Evolutionary conservation across 257 asterid genomes (phyloP), one percentile per base, ranked within the genome.

Genomic region (Striga asiatica): DNA sequence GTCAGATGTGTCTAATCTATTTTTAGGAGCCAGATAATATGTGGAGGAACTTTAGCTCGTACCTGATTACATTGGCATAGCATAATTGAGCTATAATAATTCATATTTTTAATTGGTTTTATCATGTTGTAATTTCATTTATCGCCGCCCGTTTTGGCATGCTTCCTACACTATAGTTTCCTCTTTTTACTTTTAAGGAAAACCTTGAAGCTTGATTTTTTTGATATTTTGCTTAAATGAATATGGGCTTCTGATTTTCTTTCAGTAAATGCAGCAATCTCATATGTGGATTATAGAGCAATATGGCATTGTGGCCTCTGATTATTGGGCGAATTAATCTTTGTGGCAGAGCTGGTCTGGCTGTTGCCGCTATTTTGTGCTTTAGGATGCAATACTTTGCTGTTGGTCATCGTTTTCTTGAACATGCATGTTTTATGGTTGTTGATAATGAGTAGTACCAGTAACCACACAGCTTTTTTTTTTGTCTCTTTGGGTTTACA

Each of bases 401-500:
- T n/a, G n/a, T n/a, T n/a, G n/a, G n/a, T n/a, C n/a, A n/a, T n/a
- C n/a, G n/a, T n/a, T n/a, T n/a, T n/a, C n/a, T n/a, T n/a, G n/a
- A n/a, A n/a, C n/a, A n/a, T n/a, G n/a, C n/a, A n/a, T n/a, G n/a
- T n/a, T n/a, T n/a, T n/a, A n/a, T n/a, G n/a, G n/a, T n/a, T n/a
- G n/a, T n/a, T n/a, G n/a, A n/a, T n/a, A n/a, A n/a, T n/a, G n/a
- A n/a, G n/a, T n/a, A n/a, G n/a, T n/a, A n/a, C n/a, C n/a, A n/a
- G n/a, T n/a, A n/a, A n/a, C n/a, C n/a, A n/a, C n/a, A n/a, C n/a
- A n/a, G n/a, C n/a, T n/a, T n/a, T n/a, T n/a, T n/a, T n/a, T n/a
- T n/a, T n/a, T 5, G 11, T 43, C 35, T 52, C 24, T 47, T 56
- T 50, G 28, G 53, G 52, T 62, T 57, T 39, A 49, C 16, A 52